Evolutionary conservation across 225 moss, liverwort and hornwort species (phyloP).

Genomic region (Climacium dendroides): DNA sequence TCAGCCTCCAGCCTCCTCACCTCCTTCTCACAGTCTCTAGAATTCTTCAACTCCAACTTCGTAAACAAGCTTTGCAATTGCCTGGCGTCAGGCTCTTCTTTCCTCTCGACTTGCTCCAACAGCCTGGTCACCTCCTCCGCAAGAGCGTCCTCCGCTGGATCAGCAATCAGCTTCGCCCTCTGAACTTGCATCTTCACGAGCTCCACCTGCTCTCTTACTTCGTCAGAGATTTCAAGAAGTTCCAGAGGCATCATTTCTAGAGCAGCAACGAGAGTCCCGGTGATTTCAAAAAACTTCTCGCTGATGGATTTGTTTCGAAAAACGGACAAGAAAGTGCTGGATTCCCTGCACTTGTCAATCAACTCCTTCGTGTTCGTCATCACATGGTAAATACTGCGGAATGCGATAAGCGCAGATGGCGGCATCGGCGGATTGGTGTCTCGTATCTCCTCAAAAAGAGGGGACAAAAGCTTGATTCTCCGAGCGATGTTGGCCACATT

Average conservation of each 20-base stretch:
- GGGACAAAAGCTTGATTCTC: slow-evolving; percentile 50
- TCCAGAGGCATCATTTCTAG: slow-evolving; percentile 37
- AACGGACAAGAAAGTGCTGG: slow-evolving; percentile 23
- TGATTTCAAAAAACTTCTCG: slow-evolving; percentile 23
- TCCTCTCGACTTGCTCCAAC: slow-evolving; percentile 28
- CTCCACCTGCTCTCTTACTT: slow-evolving; percentile 61
- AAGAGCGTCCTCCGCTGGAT: slow-evolving; percentile 29
- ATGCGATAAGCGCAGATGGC: slow-evolving; percentile 60
- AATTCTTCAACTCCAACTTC: slow-evolving; percentile 18
- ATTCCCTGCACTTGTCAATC: slow-evolving; percentile 32
- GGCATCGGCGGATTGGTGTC: slow-evolving; percentile 49
- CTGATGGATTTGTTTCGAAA: slow-evolving; percentile 14
- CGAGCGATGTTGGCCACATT: slow-evolving; percentile 45
- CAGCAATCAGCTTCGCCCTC: slow-evolving; percentile 23
- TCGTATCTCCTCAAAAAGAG: slow-evolving; percentile 54
- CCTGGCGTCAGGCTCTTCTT: slow-evolving; percentile 24
- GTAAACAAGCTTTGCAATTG: slow-evolving; percentile 24
- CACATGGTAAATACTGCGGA: slow-evolving; percentile 37
- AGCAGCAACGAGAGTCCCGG: slow-evolving; percentile 9
- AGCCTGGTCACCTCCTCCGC: slow-evolving; percentile 18
- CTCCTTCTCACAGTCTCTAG: slow-evolving; percentile 41
- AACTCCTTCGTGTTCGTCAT: slow-evolving; percentile 37
- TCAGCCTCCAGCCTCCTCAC: slow-evolving; percentile 36
- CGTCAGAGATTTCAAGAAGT: slow-evolving; percentile 49
- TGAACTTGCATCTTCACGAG: slow-evolving; percentile 45